Evolutionary conservation across 306 rosid genomes (phyloP), one percentile per base, ranked within the genome.

Genomic region (Comarum palustre): DNA sequence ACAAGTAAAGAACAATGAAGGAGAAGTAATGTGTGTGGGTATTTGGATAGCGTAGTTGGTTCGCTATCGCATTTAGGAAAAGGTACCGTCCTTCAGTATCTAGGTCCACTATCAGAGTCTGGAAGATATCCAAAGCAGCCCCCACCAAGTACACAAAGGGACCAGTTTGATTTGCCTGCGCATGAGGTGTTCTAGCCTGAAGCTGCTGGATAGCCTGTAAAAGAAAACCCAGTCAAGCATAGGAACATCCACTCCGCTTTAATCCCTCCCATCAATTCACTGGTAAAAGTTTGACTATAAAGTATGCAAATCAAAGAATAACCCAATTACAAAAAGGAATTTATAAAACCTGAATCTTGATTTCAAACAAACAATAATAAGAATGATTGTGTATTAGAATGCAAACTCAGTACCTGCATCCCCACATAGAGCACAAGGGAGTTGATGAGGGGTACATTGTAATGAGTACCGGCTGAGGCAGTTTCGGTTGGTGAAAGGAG

Each of bases 21-120:
- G 97, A 92, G 46, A 95, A 95, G 88, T 95, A 95, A 75, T 95
- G 97, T 0, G 99, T 95, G 71, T 95, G 97, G 20, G 99, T 95
- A 69, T 95, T 95, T 8, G 99, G 99, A 81, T 91, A 95, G 8
- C 99, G 97, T 25, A 95, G 89, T 83, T 95, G 99, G 86, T 95
- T 95, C 17, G 99, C 99, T 43, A 92, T 86, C 1, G 99, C 99
- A 79, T 95, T 95, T 12, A 95, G 87, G 84, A 95, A 95, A 66
- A 95, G 97, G 84, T 95, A 91, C 17, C 99, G 97, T 63, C 99
- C 99, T 85, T 94, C 99, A 0, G 97, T 91, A 75, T 94, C 99
- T 78, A 94, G 79, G 52, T 91, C 96, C 73, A 65, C 79, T 51
- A 89, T 87, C 50, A 94, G 84, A 42, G 87, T 71, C 86, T 88